phyloP scores from a whole-genome alignment of 2,329 filamentous ascomycete genomes.

The Lachnellula willkommii region DNA sequence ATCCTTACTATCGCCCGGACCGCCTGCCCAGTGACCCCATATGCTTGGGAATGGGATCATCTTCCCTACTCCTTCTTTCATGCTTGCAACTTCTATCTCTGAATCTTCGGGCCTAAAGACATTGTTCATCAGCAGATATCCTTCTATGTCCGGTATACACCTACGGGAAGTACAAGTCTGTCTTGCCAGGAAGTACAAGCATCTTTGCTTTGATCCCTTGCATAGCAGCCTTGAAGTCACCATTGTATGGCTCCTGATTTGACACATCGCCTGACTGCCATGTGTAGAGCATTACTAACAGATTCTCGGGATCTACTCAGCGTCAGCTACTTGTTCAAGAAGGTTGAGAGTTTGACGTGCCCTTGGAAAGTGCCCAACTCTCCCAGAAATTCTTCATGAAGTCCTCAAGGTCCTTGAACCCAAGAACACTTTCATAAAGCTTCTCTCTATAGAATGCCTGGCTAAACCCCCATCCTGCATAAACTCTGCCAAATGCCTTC shows the following conservation, averaged over 20 bases:
- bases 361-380: conserved; percentile 63
- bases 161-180: conserved; percentile 74
- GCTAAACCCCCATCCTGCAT: conserved; percentile 77
- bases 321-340: background rate
- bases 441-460: conserved; percentile 72
- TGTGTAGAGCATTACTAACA: conserved; percentile 69
- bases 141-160: conserved; percentile 16
- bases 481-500: conserved; percentile 68
- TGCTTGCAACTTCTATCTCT: conserved; percentile 62
- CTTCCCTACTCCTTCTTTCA: conserved; percentile 53
- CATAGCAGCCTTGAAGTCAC: conserved; percentile 61
- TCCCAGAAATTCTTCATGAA: conserved; percentile 77
- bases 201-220: conserved; percentile 65
- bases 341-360: conserved; percentile 26
- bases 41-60: conserved; percentile 53
- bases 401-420: conserved; percentile 63
- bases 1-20: conserved; percentile 64
- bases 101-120: conserved; percentile 63
- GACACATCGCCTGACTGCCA: conserved; percentile 74
- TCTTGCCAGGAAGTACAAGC: conserved; percentile 65
- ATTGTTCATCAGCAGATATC: conserved; percentile 2
- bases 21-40: conserved; percentile 64
- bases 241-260: conserved; percentile 61
- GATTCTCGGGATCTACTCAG: conserved; percentile 60
- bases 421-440: conserved; percentile 59